These are phyloP conservation scores for Lachnellula cervina DNA, from an alignment of 2,329 filamentous ascomycete genomes.

Conservation along the genomic window DNA sequence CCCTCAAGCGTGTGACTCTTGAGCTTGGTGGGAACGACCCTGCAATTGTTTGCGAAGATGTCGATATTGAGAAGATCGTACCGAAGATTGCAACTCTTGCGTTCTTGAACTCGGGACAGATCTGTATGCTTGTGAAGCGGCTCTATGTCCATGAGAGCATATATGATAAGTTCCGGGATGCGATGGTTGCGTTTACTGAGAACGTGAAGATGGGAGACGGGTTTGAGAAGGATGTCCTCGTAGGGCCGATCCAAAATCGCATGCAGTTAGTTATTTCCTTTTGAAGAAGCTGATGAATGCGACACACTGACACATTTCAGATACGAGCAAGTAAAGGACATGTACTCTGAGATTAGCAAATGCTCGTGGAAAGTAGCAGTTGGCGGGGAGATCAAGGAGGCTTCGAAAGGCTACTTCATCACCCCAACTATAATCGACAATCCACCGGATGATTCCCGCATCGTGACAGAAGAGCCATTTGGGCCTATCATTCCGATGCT, in stretches of 20 bases:
- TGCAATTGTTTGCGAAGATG: conserved; percentile 47
- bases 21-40: conserved; percentile 52
- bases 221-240: conserved; percentile 34
- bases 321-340: conserved; percentile 51
- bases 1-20: conserved; percentile 49
- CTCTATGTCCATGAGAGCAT: conserved; percentile 57
- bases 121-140: conserved; percentile 53
- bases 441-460: conserved; percentile 48
- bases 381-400: conserved; percentile 33
- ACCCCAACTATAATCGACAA: conserved; percentile 54
- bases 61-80: conserved; percentile 45
- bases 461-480: conserved; percentile 58
- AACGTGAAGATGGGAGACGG: conserved; percentile 35
- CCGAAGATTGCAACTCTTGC: conserved; percentile 40
- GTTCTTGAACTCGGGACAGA: conserved; percentile 49
- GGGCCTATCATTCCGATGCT: conserved; percentile 59
- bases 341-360: conserved; percentile 50
- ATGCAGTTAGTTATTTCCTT: conserved; percentile 41
- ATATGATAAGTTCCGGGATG: conserved; percentile 49
- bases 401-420: conserved; percentile 47
- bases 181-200: conserved; percentile 43
- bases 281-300: neutral
- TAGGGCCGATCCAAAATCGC: conserved; percentile 57
- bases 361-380: conserved; percentile 47
- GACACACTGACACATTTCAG: neutral